A percentile compares a stretch with the other conserved stretches of the same genome.
phyloP scores from a whole-genome alignment of 2,329 filamentous ascomycete genomes.

The Talaromyces sp. region DNA sequence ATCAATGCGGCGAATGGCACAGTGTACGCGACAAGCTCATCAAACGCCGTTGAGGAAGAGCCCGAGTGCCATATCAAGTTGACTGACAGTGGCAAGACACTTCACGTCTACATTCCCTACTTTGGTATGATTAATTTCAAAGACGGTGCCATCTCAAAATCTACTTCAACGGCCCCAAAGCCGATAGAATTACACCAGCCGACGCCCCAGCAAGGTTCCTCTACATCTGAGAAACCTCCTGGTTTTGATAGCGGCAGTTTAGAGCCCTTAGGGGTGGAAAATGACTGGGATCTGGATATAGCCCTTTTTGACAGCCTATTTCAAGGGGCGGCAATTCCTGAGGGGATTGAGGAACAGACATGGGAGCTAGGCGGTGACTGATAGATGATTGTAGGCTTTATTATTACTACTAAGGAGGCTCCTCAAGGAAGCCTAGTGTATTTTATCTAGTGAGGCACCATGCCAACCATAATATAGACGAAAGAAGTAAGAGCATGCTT shows the following conservation, averaged over 20 bases:
- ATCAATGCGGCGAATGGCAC: conserved; percentile 24
- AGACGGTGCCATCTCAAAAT: conserved; percentile 11
- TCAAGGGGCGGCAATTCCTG: not conserved
- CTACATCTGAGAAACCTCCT: not conserved
- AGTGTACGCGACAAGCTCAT: conserved; percentile 19
- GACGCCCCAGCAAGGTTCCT: not conserved
- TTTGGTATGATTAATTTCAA: conserved; percentile 35
- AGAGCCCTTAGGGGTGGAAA: not conserved
- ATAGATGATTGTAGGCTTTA: no score
- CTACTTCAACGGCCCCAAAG: not conserved
- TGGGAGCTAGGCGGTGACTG: not conserved
- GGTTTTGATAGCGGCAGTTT: not conserved
- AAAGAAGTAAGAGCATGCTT: no score
- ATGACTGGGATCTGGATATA: not conserved
- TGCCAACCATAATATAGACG: no score
- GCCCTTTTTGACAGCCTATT: conserved; percentile 1
- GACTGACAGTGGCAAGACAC: conserved; percentile 12
- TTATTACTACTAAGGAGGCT: no score
- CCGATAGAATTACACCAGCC: not conserved
- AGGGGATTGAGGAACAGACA: not conserved
- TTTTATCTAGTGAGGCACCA: no score
- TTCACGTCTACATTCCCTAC: conserved; percentile 37
- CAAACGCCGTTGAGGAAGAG: conserved; percentile 11
- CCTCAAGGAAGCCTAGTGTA: no score
- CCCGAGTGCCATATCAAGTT: conserved; percentile 20